phyloP scores from a whole-genome alignment of 805 yeast species.

The Lipomyces yamadae region DNA sequence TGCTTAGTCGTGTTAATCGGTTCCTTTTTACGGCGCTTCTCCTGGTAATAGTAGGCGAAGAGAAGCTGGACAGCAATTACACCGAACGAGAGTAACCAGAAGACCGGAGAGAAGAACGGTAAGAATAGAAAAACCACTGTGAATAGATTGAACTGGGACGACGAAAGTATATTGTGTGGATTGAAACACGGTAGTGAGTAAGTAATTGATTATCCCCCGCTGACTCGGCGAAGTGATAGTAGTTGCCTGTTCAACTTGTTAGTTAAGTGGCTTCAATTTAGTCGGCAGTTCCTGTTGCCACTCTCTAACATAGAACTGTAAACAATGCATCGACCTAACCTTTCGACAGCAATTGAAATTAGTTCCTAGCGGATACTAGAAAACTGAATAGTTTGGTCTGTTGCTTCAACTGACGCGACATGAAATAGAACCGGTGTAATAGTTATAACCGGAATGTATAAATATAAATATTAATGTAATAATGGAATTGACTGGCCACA shows the following conservation, averaged over 20 bases:
- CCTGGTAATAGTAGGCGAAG: not conserved
- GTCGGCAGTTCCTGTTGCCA: not conserved
- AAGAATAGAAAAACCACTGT: not conserved
- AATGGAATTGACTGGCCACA: too few relatives aligned
- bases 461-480: too few relatives aligned
- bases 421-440: not conserved
- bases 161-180: not conserved
- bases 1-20: slow-evolving; percentile 4
- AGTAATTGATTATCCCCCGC: not conserved
- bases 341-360: not conserved
- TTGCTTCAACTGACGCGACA: not conserved
- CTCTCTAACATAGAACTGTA: too few relatives aligned
- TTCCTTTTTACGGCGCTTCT: not conserved
- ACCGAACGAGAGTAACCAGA: not conserved
- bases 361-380: not conserved
- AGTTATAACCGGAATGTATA: too few relatives aligned
- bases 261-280: not conserved
- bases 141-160: not conserved
- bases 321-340: not conserved
- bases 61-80: not conserved
- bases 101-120: slow-evolving; percentile 2
- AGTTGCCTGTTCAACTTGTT: not conserved
- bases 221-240: not conserved
- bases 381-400: not conserved
- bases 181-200: not conserved